phyloP scores from a whole-genome alignment of 192 early-diverging fungal genomes.

The Piromyces finnis region DNA sequence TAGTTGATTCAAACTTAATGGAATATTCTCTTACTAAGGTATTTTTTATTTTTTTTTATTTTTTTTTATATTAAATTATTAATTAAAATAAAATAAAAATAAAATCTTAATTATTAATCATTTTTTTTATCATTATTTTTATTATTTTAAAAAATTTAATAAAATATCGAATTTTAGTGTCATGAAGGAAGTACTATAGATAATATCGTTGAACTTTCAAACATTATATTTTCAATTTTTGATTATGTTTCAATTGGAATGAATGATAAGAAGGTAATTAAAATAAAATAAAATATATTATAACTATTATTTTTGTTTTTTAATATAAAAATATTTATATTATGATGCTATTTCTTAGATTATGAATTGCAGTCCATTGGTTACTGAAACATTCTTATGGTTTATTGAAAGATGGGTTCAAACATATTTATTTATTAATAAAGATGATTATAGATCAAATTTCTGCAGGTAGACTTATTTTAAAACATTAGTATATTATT shows the following conservation, averaged over 20 bases:
- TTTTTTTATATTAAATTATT: not conserved
- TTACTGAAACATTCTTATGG: conserved; percentile 52
- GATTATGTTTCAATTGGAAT: conserved; percentile 24
- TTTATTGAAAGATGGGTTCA: conserved; percentile 55
- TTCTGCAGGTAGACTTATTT: no score
- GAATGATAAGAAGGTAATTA: no score
- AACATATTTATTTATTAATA: conserved; percentile 47
- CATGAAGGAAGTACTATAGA: conserved; percentile 9
- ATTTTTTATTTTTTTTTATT: not conserved
- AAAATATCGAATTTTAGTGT: not conserved
- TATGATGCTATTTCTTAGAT: conserved; percentile 12
- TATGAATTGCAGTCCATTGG: conserved; percentile 45
- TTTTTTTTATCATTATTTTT: no score
- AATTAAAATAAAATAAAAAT: not conserved
- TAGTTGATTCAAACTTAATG: conserved; percentile 43
- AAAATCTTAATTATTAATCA: not conserved
- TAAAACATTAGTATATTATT: no score
- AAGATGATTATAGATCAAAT: conserved; percentile 25
- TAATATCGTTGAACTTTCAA: conserved; percentile 25
- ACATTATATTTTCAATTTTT: conserved; percentile 22
- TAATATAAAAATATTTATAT: conserved; percentile 4
- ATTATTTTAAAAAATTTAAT: no score
- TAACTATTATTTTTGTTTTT: conserved; percentile 1
- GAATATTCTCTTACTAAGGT: conserved; percentile 20
- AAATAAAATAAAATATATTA: no score